Conservation (phyloP, 1,139 yeast species). For the Diutina pseudorugosa region DNA sequence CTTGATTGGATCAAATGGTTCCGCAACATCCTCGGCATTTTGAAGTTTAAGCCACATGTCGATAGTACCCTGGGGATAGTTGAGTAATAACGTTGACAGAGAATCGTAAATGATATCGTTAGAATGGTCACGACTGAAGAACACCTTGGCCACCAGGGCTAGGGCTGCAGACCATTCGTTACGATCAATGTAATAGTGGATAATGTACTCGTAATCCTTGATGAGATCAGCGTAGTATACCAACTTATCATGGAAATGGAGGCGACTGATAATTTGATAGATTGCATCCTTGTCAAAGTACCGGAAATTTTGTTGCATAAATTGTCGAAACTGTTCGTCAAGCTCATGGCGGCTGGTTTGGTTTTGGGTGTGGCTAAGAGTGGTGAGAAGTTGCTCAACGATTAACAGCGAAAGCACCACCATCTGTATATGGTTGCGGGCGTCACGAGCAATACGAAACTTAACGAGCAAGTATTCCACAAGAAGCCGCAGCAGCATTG, state of each 20-base stretch:
- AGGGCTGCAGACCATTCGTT: conserved; percentile 71
- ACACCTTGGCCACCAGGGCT: conserved; percentile 26
- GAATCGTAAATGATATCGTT: conserved; percentile 44
- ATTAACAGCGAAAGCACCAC: conserved; percentile 74
- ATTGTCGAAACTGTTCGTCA: conserved; percentile 12
- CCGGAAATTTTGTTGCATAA: conserved; percentile 37
- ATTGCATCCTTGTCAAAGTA: conserved; percentile 52
- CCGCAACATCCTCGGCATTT: conserved; percentile 8
- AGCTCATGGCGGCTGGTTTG: background rate
- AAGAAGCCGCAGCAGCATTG: conserved; percentile 15
- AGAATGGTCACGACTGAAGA: background rate
- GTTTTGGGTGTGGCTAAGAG: conserved; percentile 13
- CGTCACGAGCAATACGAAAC: conserved; percentile 24
- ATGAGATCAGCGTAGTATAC: conserved; percentile 57
- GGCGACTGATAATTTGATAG: conserved; percentile 58
- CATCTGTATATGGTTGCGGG: conserved; percentile 37
- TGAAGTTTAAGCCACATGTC: conserved; percentile 63
- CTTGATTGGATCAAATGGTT: conserved; percentile 37
- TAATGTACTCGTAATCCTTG: conserved; percentile 56
- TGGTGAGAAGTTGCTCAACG: conserved; percentile 41
- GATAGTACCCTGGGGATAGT: conserved; percentile 58
- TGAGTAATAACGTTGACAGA: conserved; percentile 55
- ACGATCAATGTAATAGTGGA: conserved; percentile 54
- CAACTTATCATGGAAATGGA: conserved; percentile 53
- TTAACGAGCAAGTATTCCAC: conserved; percentile 47